A percentile compares a stretch with the other conserved stretches of the same genome.
Conservation (phyloP, 805 yeast species). For the Myxozyma sirexii region DNA sequence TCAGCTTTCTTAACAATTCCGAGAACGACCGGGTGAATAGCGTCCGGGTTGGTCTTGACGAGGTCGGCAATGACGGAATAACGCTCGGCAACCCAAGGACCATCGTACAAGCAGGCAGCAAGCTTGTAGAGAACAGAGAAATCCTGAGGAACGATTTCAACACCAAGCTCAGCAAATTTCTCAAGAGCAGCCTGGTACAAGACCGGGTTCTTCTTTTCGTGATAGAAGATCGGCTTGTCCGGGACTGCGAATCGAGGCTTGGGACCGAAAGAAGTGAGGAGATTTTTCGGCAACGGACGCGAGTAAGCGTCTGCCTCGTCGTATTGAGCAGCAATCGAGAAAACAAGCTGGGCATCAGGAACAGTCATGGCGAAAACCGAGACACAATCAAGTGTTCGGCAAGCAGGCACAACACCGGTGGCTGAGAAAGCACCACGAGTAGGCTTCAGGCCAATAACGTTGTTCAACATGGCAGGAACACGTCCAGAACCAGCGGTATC, state of each 20-base stretch:
- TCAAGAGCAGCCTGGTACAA: conserved; percentile 66
- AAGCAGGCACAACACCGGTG: conserved; percentile 95
- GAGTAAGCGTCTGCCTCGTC: conserved; percentile 83
- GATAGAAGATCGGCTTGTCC: conserved; percentile 70
- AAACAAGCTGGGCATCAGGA: conserved; percentile 79
- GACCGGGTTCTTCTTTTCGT: conserved; percentile 74
- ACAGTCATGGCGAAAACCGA: conserved; percentile 79
- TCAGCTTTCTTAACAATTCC: conserved; percentile 78
- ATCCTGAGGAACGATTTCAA: conserved; percentile 63
- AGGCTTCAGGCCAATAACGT: conserved; percentile 89
- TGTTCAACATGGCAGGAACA: conserved; percentile 94
- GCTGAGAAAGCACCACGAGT: conserved; percentile 86
- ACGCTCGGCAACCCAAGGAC: conserved; percentile 99
- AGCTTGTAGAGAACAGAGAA: conserved; percentile 75
- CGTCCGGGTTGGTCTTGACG: conserved; percentile 68
- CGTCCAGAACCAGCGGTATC: conserved; percentile 99
- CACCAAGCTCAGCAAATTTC: conserved; percentile 55
- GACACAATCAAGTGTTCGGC: conserved; percentile 91
- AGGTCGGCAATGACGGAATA: conserved; percentile 78
- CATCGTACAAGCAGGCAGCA: conserved; percentile 89
- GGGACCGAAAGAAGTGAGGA: conserved; percentile 59
- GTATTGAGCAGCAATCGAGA: conserved; percentile 68
- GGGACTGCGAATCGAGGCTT: conserved; percentile 79
- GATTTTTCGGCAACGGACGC: conserved; percentile 69
- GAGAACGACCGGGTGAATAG: conserved; percentile 82